Evolutionary conservation across 331 rosid species (phyloP).

Genomic region (Phaseolus coccineus): DNA sequence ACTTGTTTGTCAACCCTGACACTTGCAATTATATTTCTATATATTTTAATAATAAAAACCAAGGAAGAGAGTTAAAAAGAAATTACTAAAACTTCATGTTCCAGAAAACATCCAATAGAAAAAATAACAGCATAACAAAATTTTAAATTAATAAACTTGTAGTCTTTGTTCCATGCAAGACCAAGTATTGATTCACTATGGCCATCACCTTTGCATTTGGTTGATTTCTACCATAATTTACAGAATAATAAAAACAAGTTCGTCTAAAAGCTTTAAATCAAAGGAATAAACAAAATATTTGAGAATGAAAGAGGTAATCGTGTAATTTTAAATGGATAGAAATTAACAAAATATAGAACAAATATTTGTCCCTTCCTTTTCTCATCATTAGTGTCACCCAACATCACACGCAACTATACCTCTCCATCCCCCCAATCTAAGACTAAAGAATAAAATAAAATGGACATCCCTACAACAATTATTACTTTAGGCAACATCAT

Average conservation of each 20-base stretch:
- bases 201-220: not conserved
- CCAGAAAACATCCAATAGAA: constrained; percentile 29
- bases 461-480: no score
- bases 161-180: no score
- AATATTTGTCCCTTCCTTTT: constrained; percentile 77
- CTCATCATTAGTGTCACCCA: constrained; percentile 70
- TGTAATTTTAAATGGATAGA: not conserved
- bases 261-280: no score
- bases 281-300: no score
- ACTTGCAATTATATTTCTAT: constrained; percentile 88
- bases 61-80: not conserved
- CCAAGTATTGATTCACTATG: no score
- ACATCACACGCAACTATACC: constrained; percentile 67
- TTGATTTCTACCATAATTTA: no score
- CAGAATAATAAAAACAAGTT: not conserved
- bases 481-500: no score
- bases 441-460: constrained; percentile 1
- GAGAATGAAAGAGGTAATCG: no score
- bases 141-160: no score
- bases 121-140: constrained; percentile 12
- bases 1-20: constrained; percentile 90
- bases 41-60: not conserved
- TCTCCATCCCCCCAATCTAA: constrained; percentile 64
- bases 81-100: not conserved
- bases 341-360: constrained; percentile 30